Conservation (phyloP, 148 eudicot species). For the Arbutus unedo region DNA sequence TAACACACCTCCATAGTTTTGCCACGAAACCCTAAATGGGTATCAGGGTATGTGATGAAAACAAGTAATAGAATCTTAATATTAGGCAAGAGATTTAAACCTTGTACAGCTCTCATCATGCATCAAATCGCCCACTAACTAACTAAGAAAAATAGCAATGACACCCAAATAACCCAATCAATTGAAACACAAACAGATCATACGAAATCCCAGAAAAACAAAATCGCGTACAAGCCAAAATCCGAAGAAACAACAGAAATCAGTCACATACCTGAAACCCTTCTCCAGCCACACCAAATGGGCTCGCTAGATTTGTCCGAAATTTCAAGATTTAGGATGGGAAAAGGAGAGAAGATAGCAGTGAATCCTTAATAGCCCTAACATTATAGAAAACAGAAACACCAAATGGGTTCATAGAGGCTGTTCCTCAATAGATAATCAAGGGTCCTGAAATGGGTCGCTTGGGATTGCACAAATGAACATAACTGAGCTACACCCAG, state of each 20-base stretch:
- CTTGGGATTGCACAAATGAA: constrained; percentile 10
- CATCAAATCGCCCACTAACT: neutral
- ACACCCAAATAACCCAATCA: constrained; percentile 2
- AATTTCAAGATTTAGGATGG: constrained; percentile 14
- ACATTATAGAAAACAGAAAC: neutral
- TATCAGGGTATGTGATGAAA: neutral
- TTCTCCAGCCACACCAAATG: constrained; percentile 15
- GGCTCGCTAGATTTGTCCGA: constrained; percentile 15
- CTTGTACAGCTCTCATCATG: neutral
- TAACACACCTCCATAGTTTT: neutral
- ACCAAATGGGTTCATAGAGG: neutral
- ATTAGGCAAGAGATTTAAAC: neutral
- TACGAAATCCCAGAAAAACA: neutral
- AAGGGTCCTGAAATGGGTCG: constrained; percentile 19
- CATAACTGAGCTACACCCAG: constrained; percentile 10
- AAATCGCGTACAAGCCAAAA: neutral
- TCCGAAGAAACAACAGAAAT: neutral
- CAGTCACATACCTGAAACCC: constrained; percentile 7
- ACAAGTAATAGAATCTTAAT: neutral
- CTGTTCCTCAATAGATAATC: neutral
- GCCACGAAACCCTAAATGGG: neutral
- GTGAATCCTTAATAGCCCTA: neutral
- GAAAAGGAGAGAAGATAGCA: neutral
- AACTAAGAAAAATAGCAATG: neutral
- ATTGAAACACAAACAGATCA: constrained; percentile 19